Conservation (phyloP, 2,329 filamentous ascomycete species). For the Hypoxylon sp. region DNA sequence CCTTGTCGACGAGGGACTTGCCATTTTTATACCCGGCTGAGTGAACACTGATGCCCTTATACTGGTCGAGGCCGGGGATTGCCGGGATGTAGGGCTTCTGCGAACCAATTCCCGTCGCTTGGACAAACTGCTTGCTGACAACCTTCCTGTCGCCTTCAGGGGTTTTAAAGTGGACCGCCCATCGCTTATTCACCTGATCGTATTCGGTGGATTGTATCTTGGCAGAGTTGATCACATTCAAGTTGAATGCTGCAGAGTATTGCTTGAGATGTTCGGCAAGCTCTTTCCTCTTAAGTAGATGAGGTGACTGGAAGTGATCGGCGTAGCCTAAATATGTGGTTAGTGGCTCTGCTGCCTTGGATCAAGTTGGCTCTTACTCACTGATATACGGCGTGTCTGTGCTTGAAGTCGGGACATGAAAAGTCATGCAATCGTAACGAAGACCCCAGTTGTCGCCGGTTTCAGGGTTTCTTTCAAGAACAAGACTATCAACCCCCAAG, state of each 20-base stretch:
- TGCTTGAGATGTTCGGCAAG: slow-evolving; percentile 38
- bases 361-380: slow-evolving; percentile 22
- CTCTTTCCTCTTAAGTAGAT: slow-evolving; percentile 38
- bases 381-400: slow-evolving; percentile 49
- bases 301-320: slow-evolving; percentile 21
- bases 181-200: slow-evolving; percentile 33
- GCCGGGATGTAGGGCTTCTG: slow-evolving; percentile 38
- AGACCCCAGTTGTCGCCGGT: slow-evolving; percentile 51
- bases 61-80: slow-evolving; percentile 32
- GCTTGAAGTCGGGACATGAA: slow-evolving; percentile 50
- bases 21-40: slow-evolving; percentile 38
- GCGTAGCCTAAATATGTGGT: slow-evolving; percentile 23
- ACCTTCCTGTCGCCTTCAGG: slow-evolving; percentile 3
- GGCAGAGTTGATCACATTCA: slow-evolving; percentile 46
- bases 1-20: slow-evolving; percentile 27
- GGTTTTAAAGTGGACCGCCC: slow-evolving; percentile 40
- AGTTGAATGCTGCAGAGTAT: slow-evolving; percentile 44
- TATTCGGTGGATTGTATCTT: slow-evolving; percentile 41
- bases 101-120: slow-evolving; percentile 41
- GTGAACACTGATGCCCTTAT: slow-evolving; percentile 41
- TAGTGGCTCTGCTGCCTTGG: not conserved
- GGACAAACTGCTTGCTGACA: slow-evolving; percentile 38
- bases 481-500: slow-evolving; percentile 46
- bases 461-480: slow-evolving; percentile 47
- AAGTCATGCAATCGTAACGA: slow-evolving; percentile 50